Percentiles rank a stretch among this genome's conserved stretches.
Evolutionary conservation across 345 rosid species (phyloP).

Genomic region (Alliaria petiolata): DNA sequence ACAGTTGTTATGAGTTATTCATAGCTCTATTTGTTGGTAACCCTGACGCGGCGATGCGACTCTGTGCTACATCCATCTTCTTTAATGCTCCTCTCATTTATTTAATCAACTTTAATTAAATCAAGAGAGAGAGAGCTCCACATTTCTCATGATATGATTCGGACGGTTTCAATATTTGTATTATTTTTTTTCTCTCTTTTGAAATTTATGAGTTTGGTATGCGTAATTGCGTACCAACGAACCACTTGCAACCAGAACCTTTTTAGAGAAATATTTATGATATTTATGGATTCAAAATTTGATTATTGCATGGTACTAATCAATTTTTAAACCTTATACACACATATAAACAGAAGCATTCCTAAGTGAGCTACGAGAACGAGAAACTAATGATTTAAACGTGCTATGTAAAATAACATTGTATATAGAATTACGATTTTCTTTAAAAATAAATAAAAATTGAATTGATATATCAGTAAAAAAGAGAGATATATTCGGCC

Average conservation of each 20-base stretch:
- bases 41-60: conserved; percentile 36
- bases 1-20: conserved; percentile 11
- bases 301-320: background rate
- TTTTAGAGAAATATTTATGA: background rate
- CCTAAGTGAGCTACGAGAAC: too few relatives aligned
- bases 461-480: background rate
- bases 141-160: background rate
- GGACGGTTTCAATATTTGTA: background rate
- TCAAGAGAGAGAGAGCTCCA: conserved; percentile 3
- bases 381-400: too few relatives aligned
- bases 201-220: background rate
- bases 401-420: too few relatives aligned
- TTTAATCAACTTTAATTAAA: background rate
- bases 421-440: too few relatives aligned
- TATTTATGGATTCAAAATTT: background rate
- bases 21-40: too few relatives aligned
- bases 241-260: background rate
- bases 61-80: background rate
- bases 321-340: background rate
- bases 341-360: background rate
- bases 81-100: conserved; percentile 2
- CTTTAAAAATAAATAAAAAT: too few relatives aligned
- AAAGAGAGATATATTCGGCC: background rate
- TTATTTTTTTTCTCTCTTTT: too few relatives aligned
- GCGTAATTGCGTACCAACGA: background rate